Evolutionary conservation across 768 basidiomycete genomes (phyloP), one percentile per base, ranked within the genome.

Genomic region (Lactarius tabidus): DNA sequence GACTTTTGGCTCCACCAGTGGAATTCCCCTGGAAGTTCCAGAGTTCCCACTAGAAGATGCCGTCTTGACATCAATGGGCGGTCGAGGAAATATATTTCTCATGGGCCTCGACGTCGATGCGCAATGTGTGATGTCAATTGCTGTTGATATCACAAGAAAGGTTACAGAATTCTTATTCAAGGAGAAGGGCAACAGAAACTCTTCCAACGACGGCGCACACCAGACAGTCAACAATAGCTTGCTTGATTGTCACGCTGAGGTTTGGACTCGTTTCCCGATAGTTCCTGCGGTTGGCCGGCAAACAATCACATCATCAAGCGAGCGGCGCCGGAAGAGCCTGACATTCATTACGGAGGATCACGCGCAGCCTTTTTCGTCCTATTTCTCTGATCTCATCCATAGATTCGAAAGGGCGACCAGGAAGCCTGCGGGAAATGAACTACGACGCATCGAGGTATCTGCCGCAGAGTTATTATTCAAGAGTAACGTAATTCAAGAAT

Each of bases 111-210:
- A 82, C 60, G 63, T 72, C 5, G 35, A 70, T 2, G 35, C 70
- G 5, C 74, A 70, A 1, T 60, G 65, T 20, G 80, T 79, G 60
- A 70, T 68, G n/a, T 87, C 85, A 0, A 39, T 80, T 17, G 78
- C 75, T 0, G 68, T 87, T 51, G 77, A 81, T 35, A 85, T 87
- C 67, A 84, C 82, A 6, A 80, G 79, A 59, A 83, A 81, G 61
- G 73, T 78, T 5, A 85, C 85, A 1, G 83, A 86, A 60, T 86
- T 83, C 65, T 78, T 75, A 59, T 86, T 87, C 75, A 77, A 77
- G 62, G 78, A 80, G 64, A 81, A 76, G 43, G 80, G 77, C 1
- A 52, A 38, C 23, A 71, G 71, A 9, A 64, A 62, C 9, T 56
- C 69, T 18, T 57, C 69, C 31, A 65, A 31, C 26, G 65, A 71